phyloP scores from a whole-genome alignment of 495 filamentous ascomycete genomes.

The Friedmanniomyces simplex region DNA sequence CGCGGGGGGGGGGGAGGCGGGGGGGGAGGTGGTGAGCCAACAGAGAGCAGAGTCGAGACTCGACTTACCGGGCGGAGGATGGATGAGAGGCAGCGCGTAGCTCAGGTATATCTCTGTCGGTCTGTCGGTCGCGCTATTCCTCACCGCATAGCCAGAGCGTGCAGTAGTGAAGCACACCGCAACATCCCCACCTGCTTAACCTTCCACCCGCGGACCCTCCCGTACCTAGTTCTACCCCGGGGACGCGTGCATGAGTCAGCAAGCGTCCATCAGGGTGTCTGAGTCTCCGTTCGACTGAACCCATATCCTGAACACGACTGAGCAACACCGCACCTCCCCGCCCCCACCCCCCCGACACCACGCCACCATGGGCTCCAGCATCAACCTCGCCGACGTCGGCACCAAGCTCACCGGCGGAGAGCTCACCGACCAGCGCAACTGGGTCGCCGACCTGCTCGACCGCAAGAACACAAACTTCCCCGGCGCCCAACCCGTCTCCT shows the following conservation, averaged over 20 bases:
- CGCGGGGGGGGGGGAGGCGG: neutral
- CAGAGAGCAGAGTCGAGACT: neutral
- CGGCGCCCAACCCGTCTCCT: constrained; percentile 91
- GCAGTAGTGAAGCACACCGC: too few relatives aligned
- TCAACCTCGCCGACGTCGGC: constrained; percentile 10
- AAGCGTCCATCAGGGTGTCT: neutral
- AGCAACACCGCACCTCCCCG: neutral
- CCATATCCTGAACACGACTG: too few relatives aligned
- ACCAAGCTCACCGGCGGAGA: constrained; percentile 1
- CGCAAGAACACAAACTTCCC: constrained; percentile 59
- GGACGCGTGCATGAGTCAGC: neutral
- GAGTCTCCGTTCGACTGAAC: neutral
- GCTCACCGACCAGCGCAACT: constrained; percentile 36
- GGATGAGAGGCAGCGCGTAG: too few relatives aligned
- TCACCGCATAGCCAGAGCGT: too few relatives aligned
- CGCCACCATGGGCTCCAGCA: constrained; percentile 9
- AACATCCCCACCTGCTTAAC: too few relatives aligned
- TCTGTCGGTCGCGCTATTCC: too few relatives aligned
- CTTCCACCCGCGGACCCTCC: too few relatives aligned
- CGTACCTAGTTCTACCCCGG: too few relatives aligned
- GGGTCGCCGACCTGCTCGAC: constrained; percentile 67
- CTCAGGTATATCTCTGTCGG: too few relatives aligned
- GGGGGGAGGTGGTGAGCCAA: neutral
- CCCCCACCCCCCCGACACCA: neutral
- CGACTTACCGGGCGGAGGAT: neutral